Conservation (phyloP, 495 filamentous ascomycete species). For the Penicillium waksmanii region DNA sequence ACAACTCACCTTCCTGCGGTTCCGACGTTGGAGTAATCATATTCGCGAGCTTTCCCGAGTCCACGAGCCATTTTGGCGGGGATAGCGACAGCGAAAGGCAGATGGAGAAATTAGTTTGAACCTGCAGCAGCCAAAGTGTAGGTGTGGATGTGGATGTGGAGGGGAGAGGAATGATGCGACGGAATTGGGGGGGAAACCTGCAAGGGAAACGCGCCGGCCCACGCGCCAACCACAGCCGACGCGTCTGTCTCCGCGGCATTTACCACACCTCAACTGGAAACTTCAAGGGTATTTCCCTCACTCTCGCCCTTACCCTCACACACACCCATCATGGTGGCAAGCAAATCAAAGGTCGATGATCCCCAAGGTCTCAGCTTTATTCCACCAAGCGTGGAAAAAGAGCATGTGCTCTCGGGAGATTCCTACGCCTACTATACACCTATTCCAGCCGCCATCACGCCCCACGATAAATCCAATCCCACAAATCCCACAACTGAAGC, state of each 20-base stretch:
- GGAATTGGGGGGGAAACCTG: constrained; percentile 37
- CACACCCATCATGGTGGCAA: not conserved
- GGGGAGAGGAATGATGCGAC: constrained; percentile 34
- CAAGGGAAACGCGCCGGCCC: constrained; percentile 32
- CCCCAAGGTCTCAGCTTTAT: not conserved
- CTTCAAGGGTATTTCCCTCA: no score
- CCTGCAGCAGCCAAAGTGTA: not conserved
- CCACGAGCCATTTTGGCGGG: constrained; percentile 48
- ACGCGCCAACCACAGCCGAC: constrained; percentile 42
- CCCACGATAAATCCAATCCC: constrained; percentile 36
- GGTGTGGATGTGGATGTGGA: constrained; percentile 11
- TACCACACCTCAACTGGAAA: not conserved
- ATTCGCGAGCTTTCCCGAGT: constrained; percentile 55
- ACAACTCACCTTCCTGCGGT: constrained; percentile 62
- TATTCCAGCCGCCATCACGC: constrained; percentile 56
- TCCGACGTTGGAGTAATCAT: constrained; percentile 66
- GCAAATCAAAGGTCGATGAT: constrained; percentile 5
- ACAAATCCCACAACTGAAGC: constrained; percentile 21
- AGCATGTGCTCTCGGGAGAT: constrained; percentile 64
- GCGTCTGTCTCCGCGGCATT: constrained; percentile 31
- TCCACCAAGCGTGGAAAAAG: constrained; percentile 2
- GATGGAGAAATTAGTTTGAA: constrained; percentile 6
- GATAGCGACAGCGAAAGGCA: no score
- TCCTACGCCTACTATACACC: constrained; percentile 87
- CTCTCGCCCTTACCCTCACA: not conserved